A percentile compares a stretch with the other conserved stretches of the same genome.
Conservation (phyloP, 2,329 filamentous ascomycete genomes). For the Hypoxylon sp. region DNA sequence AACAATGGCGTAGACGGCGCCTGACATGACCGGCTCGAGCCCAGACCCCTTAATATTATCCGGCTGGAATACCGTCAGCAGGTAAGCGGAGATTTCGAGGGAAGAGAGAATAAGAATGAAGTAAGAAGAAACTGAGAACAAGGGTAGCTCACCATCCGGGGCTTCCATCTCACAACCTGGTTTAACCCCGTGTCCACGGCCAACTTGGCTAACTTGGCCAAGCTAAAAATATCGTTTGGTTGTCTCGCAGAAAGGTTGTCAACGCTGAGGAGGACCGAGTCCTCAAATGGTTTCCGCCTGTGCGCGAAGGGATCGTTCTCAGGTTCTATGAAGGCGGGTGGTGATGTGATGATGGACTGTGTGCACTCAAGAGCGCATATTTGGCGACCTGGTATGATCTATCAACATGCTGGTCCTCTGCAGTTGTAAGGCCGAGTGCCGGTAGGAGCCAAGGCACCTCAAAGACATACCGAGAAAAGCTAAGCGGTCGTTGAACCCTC, state of each 20-base stretch:
- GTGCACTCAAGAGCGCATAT: slow-evolving; percentile 49
- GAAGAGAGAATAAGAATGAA: no score
- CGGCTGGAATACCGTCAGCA: slow-evolving; percentile 52
- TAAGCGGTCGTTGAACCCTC: slow-evolving; percentile 93
- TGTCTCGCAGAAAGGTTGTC: slow-evolving; percentile 71
- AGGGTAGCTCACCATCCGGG: slow-evolving; percentile 70
- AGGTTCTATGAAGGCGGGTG: slow-evolving; percentile 39
- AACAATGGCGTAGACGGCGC: slow-evolving; percentile 83
- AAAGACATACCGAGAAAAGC: slow-evolving; percentile 79
- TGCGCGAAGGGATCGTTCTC: slow-evolving; percentile 53
- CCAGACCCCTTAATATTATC: slow-evolving; percentile 77
- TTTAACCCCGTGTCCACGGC: slow-evolving; percentile 75
- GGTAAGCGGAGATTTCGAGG: no score
- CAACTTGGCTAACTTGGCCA: slow-evolving; percentile 71
- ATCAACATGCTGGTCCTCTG: not conserved
- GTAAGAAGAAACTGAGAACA: not conserved
- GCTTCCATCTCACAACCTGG: slow-evolving; percentile 87
- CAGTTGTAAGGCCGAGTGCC: not conserved
- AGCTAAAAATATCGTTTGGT: slow-evolving; percentile 68
- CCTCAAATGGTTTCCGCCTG: slow-evolving; percentile 70
- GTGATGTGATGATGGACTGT: slow-evolving; percentile 69
- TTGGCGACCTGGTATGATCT: slow-evolving; percentile 39
- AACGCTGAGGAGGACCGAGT: slow-evolving; percentile 75
- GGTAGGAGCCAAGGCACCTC: not conserved
- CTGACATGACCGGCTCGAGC: slow-evolving; percentile 74